Evolutionary conservation across 2,329 filamentous ascomycete genomes (phyloP), one percentile per base, ranked within the genome.

Genomic region (Trichoderma sp.): DNA sequence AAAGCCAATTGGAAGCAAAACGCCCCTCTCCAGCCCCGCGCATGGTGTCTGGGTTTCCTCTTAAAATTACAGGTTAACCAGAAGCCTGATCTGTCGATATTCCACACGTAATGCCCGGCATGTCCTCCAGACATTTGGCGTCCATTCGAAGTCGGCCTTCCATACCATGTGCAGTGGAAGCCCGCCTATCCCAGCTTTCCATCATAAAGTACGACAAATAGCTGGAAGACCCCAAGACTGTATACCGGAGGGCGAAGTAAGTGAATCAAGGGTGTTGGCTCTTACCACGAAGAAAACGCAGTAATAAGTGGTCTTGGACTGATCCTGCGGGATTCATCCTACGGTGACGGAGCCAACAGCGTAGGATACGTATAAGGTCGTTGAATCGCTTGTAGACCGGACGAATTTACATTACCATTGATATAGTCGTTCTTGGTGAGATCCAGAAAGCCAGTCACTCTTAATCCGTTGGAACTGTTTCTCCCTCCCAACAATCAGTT

Each of bases 211-310:
- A 61, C 19, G 58, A 61, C 24, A 61, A 43, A 30, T 21, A 43
- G 24, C 58, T 61, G 26, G 47, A 61, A 28, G 47, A 61, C 15
- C 41, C 55, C 24, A 43, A 52, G 24, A 34, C 34, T 14, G 39
- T 21, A 52, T 52, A 52, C 39, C 48, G 26, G 12, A 61, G 43
- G 58, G 58, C 58, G 47, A 47, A 61, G 58, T 52, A 44, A 26
- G 47, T 61, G 47, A 61, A 17, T 19, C 30, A 41, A 7, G 6
- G 34, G 41, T 6, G 47, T 44, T 44, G 47, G 58, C 57, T 43
- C 26, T 12, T 14, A 39, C 3, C 10, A 39, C 34, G 14, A 19
- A 15, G n/a, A 24, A 60, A 21, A 50, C 57, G 41, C 41, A 12
- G 30, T 52, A 34, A 17, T 5, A 7, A 44, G 21, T 24, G 41